Evolutionary conservation across 805 yeast genomes (phyloP).

Genomic region (Saccharomycopsis sp.): DNA sequence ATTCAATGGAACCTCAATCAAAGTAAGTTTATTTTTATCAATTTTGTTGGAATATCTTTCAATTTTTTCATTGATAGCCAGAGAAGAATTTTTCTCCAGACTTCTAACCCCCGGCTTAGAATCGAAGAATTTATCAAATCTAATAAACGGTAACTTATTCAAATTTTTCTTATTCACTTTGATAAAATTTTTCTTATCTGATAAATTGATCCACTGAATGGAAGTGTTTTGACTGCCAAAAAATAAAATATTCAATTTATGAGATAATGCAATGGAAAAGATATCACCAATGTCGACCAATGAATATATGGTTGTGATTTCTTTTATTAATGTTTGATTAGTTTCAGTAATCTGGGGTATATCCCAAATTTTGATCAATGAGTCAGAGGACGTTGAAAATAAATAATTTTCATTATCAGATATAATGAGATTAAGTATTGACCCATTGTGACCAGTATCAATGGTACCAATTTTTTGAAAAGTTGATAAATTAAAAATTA

Average conservation of each 20-base stretch:
- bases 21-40: slow-evolving; percentile 22
- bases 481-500: slow-evolving; percentile 60
- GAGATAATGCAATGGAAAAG: slow-evolving; percentile 72
- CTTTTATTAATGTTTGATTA: slow-evolving; percentile 26
- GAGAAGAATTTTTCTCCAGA: slow-evolving; percentile 26
- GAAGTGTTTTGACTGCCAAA: slow-evolving; percentile 93
- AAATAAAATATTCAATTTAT: slow-evolving; percentile 51
- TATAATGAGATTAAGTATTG: slow-evolving; percentile 59
- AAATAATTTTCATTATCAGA: slow-evolving; percentile 45
- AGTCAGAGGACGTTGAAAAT: slow-evolving; percentile 86
- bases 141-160: slow-evolving; percentile 48
- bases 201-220: slow-evolving; percentile 57
- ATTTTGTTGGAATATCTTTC: slow-evolving; percentile 16
- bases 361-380: slow-evolving; percentile 82
- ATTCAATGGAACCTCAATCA: slow-evolving; percentile 60
- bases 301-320: slow-evolving; percentile 72
- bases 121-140: slow-evolving; percentile 83
- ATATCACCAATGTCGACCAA: slow-evolving; percentile 89
- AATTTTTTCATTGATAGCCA: slow-evolving; percentile 13
- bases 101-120: slow-evolving; percentile 78
- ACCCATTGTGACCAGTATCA: slow-evolving; percentile 59
- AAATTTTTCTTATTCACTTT: slow-evolving; percentile 27
- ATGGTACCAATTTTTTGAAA: slow-evolving; percentile 45
- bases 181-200: slow-evolving; percentile 22
- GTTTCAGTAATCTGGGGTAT: slow-evolving; percentile 26